Percentiles rank a stretch among this genome's conserved stretches.
Evolutionary conservation across 2,329 filamentous ascomycete genomes (phyloP).

Genomic region (Neofusicoccum parvum): DNA sequence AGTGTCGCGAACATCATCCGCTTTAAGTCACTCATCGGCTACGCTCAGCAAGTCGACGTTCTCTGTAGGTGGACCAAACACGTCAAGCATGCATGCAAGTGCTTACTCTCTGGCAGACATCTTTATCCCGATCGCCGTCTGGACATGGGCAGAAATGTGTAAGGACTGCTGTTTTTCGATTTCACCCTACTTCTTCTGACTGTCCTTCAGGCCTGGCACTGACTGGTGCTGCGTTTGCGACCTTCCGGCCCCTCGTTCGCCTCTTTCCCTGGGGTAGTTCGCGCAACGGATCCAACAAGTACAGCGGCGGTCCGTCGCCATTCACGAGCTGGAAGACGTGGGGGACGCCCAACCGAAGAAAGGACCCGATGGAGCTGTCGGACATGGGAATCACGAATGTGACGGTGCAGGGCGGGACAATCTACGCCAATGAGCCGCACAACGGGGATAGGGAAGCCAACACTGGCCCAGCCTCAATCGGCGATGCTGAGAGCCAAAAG

Average conservation of each 20-base stretch:
- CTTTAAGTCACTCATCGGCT: neutral
- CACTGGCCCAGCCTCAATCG: neutral
- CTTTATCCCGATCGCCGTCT: neutral
- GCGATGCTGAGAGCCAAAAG: neutral
- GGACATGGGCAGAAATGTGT: neutral
- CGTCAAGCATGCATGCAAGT: neutral
- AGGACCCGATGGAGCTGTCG: neutral
- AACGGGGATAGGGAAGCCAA: neutral
- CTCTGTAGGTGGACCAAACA: neutral
- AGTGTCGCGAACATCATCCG: slow-evolving; percentile 11
- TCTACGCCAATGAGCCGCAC: neutral
- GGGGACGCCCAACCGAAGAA: neutral
- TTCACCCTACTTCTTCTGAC: no score
- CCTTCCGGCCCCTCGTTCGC: slow-evolving; percentile 5
- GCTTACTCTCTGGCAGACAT: neutral
- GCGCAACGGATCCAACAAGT: neutral
- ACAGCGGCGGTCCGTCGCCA: neutral
- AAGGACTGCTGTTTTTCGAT: no score
- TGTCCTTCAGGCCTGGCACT: neutral
- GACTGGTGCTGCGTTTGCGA: neutral
- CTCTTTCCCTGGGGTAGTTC: neutral
- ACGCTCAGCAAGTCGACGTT: neutral
- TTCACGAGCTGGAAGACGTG: neutral
- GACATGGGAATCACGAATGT: neutral
- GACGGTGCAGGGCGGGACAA: neutral